A percentile compares a stretch with the other conserved stretches of the same genome.
Conservation (phyloP, 371 early-diverging fungal species). For the Mortierella polycephala region DNA sequence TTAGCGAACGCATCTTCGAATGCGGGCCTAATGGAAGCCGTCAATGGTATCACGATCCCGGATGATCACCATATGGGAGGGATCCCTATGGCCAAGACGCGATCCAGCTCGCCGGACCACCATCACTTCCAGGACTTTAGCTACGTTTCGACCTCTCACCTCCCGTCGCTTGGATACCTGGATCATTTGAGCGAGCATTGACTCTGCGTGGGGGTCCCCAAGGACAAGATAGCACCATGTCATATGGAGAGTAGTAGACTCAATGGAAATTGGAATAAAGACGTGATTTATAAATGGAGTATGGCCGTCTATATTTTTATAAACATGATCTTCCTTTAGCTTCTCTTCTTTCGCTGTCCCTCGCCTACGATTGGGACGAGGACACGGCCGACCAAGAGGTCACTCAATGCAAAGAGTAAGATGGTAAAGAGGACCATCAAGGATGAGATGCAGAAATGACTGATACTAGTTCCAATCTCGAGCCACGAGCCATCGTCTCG, state of each 20-base stretch:
- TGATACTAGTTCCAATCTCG: constrained; percentile 96
- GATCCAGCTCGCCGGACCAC: constrained; percentile 51
- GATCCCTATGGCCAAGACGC: constrained; percentile 52
- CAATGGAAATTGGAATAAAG: not conserved
- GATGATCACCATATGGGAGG: constrained; percentile 33
- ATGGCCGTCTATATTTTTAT: not conserved
- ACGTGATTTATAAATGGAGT: not conserved
- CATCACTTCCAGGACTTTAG: constrained; percentile 52
- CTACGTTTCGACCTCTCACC: constrained; percentile 46
- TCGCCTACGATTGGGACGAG: constrained; percentile 47
- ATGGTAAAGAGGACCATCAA: constrained; percentile 87
- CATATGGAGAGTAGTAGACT: not conserved
- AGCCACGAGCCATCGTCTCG: constrained; percentile 94
- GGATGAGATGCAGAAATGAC: constrained; percentile 87
- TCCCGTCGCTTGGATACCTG: constrained; percentile 35
- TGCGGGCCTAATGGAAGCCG: constrained; percentile 7
- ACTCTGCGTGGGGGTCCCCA: constrained; percentile 17
- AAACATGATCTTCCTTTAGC: constrained; percentile 6
- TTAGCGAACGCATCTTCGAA: constrained; percentile 13
- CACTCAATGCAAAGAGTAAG: constrained; percentile 71
- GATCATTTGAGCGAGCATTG: constrained; percentile 32
- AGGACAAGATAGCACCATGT: not conserved
- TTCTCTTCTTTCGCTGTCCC: constrained; percentile 43
- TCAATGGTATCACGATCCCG: constrained; percentile 8
- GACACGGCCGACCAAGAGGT: constrained; percentile 45